Evolutionary conservation across 306 rosid genomes (phyloP).

Genomic region (Cajanus cajan): DNA sequence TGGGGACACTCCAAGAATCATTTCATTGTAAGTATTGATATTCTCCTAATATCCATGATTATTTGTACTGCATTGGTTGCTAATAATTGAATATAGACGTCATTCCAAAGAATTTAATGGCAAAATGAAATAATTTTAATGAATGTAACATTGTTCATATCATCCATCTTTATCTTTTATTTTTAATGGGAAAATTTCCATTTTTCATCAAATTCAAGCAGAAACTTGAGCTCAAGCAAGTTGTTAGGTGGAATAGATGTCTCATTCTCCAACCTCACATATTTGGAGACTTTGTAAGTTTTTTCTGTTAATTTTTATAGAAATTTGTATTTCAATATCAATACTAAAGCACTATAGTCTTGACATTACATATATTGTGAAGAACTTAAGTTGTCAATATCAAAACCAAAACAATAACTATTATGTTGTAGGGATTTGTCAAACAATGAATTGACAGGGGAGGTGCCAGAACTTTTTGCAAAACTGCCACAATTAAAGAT

Average conservation of each 20-base stretch:
- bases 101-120: neutral
- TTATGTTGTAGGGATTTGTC: conserved; percentile 36
- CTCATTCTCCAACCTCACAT: conserved; percentile 1
- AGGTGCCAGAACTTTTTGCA: conserved; percentile 36
- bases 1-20: conserved; percentile 1
- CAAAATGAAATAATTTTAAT: neutral
- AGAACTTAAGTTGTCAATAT: neutral
- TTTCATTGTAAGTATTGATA: conserved; percentile 12
- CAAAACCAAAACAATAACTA: neutral
- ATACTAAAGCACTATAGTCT: neutral
- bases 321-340: neutral
- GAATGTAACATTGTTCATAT: neutral
- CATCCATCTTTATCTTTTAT: neutral
- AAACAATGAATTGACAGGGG: conserved; percentile 45
- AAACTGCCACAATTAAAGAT: conserved; percentile 9
- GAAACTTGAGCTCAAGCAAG: conserved; percentile 31
- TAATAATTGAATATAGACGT: too few species aligned
- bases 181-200: neutral
- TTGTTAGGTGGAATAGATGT: neutral
- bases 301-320: neutral
- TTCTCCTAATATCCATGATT: neutral
- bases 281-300: conserved; percentile 26
- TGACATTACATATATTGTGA: neutral
- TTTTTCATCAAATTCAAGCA: neutral
- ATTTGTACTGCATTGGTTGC: neutral